These are phyloP conservation scores for rapeseed (Brassica napus) DNA, from an alignment of 345 rosid species.

Conservation along the genomic window DNA sequence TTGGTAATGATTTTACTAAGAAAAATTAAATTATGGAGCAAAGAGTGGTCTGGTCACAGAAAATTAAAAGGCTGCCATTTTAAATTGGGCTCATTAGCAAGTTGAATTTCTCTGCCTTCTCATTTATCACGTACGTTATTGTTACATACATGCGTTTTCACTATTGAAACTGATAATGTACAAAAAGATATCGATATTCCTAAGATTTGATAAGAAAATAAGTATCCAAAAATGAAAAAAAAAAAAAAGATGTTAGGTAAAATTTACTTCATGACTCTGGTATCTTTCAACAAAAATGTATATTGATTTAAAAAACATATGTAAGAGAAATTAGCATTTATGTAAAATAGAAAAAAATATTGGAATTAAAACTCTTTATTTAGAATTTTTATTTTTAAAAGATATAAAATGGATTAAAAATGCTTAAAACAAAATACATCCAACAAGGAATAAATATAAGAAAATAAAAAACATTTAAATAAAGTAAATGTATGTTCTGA, in stretches of 20 bases:
- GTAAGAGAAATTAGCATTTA: no score
- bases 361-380: no score
- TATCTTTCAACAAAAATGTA: no score
- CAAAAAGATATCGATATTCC: background rate
- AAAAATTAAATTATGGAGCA: background rate
- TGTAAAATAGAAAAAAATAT: no score
- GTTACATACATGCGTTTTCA: background rate
- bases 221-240: no score
- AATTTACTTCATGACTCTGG: no score
- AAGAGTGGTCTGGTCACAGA: slow-evolving; percentile 28
- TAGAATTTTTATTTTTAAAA: no score
- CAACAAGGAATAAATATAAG: no score
- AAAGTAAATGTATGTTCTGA: background rate
- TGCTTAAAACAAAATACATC: no score
- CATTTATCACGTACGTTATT: background rate
- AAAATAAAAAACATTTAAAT: no score
- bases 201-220: background rate
- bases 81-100: slow-evolving; percentile 1
- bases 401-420: background rate
- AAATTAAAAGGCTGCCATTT: slow-evolving; percentile 29
- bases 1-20: background rate
- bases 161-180: background rate
- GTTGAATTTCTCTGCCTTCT: slow-evolving; percentile 31
- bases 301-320: no score
- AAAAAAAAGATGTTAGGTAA: no score